These are phyloP conservation scores for Nidularia pulvinata DNA, from an alignment of 768 basidiomycete species.

Conservation along the genomic window DNA sequence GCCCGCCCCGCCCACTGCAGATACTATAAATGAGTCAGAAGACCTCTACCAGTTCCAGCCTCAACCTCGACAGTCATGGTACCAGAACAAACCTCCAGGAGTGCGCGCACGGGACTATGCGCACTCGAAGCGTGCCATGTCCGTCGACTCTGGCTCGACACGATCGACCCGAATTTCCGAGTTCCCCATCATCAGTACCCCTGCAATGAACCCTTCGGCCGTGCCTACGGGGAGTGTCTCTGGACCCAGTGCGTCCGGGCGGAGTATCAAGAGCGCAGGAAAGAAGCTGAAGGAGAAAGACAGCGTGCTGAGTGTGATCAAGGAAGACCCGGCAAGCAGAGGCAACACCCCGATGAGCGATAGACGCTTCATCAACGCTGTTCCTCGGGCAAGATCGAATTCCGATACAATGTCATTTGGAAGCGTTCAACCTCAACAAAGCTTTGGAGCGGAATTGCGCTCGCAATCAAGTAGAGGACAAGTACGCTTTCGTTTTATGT, in stretches of 20 bases:
- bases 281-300: conserved; percentile 21
- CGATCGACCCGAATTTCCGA: conserved; percentile 30
- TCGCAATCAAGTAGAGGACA: conserved; percentile 12
- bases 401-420: conserved; percentile 1
- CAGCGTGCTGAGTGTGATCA: conserved; percentile 31
- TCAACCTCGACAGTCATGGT: conserved; percentile 23
- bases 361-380: conserved; percentile 5
- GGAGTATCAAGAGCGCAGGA: conserved; percentile 14
- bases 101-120: conserved; percentile 16
- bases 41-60: conserved; percentile 12
- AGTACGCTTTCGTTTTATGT: conserved; percentile 1
- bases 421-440: conserved; percentile 10
- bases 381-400: neutral
- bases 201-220: conserved; percentile 4
- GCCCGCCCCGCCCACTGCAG: neutral
- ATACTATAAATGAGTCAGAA: conserved; percentile 5
- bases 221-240: conserved; percentile 1
- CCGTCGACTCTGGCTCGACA: conserved; percentile 14
- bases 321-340: conserved; percentile 33
- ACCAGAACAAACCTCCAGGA: conserved; percentile 13
- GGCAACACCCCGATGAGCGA: conserved; percentile 20
- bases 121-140: conserved; percentile 14
- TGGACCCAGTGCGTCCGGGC: conserved; percentile 15
- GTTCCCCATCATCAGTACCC: conserved; percentile 28
- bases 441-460: conserved; percentile 10